Evolutionary conservation across 176 grass and related monocot genomes (phyloP), one percentile per base, ranked within the genome.

Genomic region (Oryza glumipatula): DNA sequence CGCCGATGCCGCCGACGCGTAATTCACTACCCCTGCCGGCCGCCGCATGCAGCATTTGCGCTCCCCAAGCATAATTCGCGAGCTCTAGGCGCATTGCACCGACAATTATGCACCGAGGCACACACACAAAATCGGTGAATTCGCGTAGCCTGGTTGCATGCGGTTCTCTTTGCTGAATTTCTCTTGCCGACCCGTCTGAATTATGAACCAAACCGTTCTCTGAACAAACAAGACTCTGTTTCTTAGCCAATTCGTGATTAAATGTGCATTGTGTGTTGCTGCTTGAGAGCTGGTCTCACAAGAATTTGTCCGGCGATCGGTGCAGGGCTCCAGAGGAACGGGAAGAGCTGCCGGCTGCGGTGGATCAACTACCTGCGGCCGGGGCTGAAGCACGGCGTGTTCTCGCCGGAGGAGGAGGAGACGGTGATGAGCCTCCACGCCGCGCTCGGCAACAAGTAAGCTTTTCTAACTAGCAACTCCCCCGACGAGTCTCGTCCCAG

Each of bases 371-470:
- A 94, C 78, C 92, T 94, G 28, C 85, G 92, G 15, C 92, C 92
- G 52, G 92, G 93, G 48, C 72, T 94, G 71, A 94, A 92, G 85
- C 93, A 86, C 88, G 93, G 93, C 73, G 64, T 85, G 77, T 96
- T 98, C 85, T 89, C 93, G 1, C 70, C 21, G 80, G 89, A 92
- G 70, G 96, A 98, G 83, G 96, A 98, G 88, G 87, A 87, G 51
- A 90, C 83, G 70, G 88, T 98, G 58, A 85, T 94, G 86, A 89
- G 83, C 76, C 91, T 98, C 88, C 96, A 98, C 82, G 83, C 88
- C 56, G 76, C 85, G 21, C 80, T 95, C 70, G 96, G 96, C 86
- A 98, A 98, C 86, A 98, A 95, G 96, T 98, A 91, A 94, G 96
- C 68, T 23, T 23, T 23, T 17, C 5, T 54, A 54, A 49, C 39